Conservation (phyloP, 2,329 filamentous ascomycete species). For the Lasiodiplodia gonubiensis region DNA sequence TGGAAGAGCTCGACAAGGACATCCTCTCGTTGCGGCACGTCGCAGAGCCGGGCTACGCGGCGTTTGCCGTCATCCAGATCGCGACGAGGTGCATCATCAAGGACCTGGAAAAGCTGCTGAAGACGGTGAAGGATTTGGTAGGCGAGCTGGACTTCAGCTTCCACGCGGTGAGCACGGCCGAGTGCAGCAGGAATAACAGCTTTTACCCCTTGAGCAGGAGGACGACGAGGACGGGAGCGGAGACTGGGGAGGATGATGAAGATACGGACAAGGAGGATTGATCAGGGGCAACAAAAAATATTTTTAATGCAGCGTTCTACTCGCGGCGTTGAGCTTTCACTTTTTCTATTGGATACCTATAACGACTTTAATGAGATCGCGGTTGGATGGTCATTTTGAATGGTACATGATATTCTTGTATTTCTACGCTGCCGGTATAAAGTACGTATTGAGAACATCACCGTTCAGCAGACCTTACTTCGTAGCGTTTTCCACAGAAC, state of each 20-base stretch:
- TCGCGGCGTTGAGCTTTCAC: too few relatives aligned
- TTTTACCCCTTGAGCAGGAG: background rate
- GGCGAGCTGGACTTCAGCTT: constrained; percentile 79
- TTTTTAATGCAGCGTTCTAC: too few relatives aligned
- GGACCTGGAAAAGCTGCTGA: constrained; percentile 68
- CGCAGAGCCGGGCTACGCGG: constrained; percentile 73
- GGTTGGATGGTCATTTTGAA: too few relatives aligned
- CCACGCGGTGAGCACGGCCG: constrained; percentile 52
- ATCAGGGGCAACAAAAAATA: background rate
- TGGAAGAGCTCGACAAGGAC: constrained; percentile 64
- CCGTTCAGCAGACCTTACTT: too few relatives aligned
- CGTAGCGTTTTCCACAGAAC: background rate
- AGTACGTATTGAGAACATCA: too few relatives aligned
- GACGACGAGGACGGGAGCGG: constrained; percentile 19
- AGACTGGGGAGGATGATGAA: background rate
- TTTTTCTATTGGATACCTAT: too few relatives aligned
- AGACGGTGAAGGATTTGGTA: constrained; percentile 68
- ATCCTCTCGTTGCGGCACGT: constrained; percentile 70
- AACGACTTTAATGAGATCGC: too few relatives aligned
- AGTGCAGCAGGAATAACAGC: constrained; percentile 15
- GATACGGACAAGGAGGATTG: constrained; percentile 24
- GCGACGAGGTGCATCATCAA: constrained; percentile 72
- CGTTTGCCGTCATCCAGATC: constrained; percentile 77
- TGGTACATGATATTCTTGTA: too few relatives aligned
- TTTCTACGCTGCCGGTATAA: too few relatives aligned